phyloP scores from a whole-genome alignment of 805 yeast species.

The Priceomyces medius region DNA sequence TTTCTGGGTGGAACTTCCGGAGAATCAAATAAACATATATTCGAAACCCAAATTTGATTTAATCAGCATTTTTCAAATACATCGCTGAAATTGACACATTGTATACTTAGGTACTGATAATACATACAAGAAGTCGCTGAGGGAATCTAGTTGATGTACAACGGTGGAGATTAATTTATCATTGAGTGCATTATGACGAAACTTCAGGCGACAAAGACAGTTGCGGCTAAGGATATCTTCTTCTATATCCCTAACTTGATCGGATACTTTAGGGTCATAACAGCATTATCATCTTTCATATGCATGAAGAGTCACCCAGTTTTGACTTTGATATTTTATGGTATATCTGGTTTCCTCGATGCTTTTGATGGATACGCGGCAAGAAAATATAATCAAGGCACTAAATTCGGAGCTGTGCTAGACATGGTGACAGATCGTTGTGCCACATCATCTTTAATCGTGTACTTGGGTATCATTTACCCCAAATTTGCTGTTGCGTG shows the following conservation, averaged over 20 bases:
- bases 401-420: slow-evolving; percentile 91
- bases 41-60: neutral
- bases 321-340: slow-evolving; percentile 72
- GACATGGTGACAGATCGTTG: slow-evolving; percentile 99
- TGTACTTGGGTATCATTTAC: slow-evolving; percentile 77
- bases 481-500: slow-evolving; percentile 68
- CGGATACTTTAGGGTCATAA: slow-evolving; percentile 81
- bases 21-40: neutral
- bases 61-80: neutral
- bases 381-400: slow-evolving; percentile 80
- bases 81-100: neutral
- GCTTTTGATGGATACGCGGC: slow-evolving; percentile 98
- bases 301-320: slow-evolving; percentile 85
- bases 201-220: slow-evolving; percentile 3
- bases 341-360: slow-evolving; percentile 86
- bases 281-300: slow-evolving; percentile 76
- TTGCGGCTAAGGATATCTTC: slow-evolving; percentile 56
- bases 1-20: neutral
- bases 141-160: neutral
- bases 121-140: neutral
- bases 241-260: slow-evolving; percentile 87
- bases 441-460: slow-evolving; percentile 90
- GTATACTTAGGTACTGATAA: neutral
- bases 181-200: slow-evolving; percentile 1
- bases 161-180: neutral